Percentiles rank a stretch among this genome's conserved stretches.
These are phyloP conservation scores for Agrocybe praecox DNA, from an alignment of 768 basidiomycete species.

Conservation along the genomic window DNA sequence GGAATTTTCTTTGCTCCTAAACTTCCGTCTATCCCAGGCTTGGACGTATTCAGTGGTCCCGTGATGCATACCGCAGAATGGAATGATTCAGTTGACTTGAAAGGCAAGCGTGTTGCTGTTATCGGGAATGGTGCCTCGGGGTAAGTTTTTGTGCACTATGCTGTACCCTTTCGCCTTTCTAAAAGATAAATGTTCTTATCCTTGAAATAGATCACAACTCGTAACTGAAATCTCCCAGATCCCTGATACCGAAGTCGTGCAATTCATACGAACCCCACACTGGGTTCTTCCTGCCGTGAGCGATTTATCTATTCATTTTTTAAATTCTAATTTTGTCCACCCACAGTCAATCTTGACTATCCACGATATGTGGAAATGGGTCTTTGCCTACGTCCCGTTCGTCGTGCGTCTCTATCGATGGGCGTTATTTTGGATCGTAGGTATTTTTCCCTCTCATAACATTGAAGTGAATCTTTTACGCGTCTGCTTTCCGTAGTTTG, in stretches of 20 bases:
- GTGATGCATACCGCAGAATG: conserved; percentile 57
- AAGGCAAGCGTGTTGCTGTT: conserved; percentile 51
- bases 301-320: not conserved
- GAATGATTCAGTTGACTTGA: conserved; percentile 39
- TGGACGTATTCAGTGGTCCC: conserved; percentile 43
- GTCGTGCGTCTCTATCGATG: conserved; percentile 13
- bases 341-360: not conserved
- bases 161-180: too few species aligned
- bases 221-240: conserved; percentile 44
- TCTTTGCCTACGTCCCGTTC: conserved; percentile 13
- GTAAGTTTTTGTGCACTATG: conserved; percentile 27
- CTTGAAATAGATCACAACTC: conserved; percentile 45
- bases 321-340: not conserved
- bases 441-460: not conserved
- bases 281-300: conserved; percentile 51
- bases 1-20: conserved; percentile 48
- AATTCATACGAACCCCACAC: conserved; percentile 49
- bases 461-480: not conserved
- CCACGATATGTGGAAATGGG: conserved; percentile 8
- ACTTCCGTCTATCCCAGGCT: conserved; percentile 32
- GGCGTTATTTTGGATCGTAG: conserved; percentile 16
- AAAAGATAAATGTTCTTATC: too few species aligned
- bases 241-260: conserved; percentile 36
- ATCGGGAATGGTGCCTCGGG: conserved; percentile 61
- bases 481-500: conserved; percentile 4